These are phyloP conservation scores for Dictyostelium discoideum DNA, from an alignment of 78 protist genomes.

Conservation along the genomic window DNA sequence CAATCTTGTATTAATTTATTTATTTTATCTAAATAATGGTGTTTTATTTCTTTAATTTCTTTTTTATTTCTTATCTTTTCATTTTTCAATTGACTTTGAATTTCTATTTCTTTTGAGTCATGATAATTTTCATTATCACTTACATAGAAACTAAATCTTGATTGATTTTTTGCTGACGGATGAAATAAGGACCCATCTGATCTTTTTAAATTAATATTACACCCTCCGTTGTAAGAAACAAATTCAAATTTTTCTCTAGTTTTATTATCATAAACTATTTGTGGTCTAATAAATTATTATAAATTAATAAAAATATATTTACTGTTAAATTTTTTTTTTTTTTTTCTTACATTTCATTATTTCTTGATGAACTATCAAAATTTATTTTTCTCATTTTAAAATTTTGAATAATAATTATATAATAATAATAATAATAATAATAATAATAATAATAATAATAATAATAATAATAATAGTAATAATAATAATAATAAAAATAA, in stretches of 20 bases:
- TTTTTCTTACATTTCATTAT: too few species aligned
- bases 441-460: too few species aligned
- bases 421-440: too few species aligned
- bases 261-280: not conserved
- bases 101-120: not conserved
- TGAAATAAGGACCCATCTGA: not conserved
- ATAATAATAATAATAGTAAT: too few species aligned
- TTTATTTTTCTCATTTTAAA: not conserved
- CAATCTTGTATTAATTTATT: too few species aligned
- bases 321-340: too few species aligned
- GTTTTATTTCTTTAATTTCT: not conserved
- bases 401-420: too few species aligned
- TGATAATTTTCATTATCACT: too few species aligned
- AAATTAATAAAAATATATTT: too few species aligned
- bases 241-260: not conserved
- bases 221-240: not conserved
- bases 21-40: not conserved
- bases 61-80: not conserved
- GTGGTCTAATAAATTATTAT: too few species aligned
- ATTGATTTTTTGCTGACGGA: not conserved
- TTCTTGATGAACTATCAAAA: not conserved
- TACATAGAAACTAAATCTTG: not conserved
- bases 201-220: not conserved
- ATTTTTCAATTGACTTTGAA: too few species aligned
- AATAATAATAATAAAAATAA: too few species aligned